Percentiles rank a stretch among this genome's conserved stretches.
phyloP scores from a whole-genome alignment of 257 asterid species.

The Fraxinus excelsior region DNA sequence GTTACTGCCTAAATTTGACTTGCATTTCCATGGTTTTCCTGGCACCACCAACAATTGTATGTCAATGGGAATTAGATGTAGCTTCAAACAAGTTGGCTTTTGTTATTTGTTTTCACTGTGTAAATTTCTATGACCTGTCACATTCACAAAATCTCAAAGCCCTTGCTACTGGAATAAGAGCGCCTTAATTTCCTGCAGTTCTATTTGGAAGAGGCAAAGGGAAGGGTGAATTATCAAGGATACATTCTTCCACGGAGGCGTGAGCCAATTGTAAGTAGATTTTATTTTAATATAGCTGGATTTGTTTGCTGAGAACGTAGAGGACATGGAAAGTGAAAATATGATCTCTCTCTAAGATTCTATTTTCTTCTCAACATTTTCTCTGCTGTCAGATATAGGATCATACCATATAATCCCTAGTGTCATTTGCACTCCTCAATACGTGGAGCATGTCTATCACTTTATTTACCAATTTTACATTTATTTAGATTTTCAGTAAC shows the following conservation, averaged over 20 bases:
- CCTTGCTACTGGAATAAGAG: conserved; percentile 3
- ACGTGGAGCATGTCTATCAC: background rate
- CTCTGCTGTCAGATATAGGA: background rate
- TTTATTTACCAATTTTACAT: background rate
- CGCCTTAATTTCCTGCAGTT: conserved; percentile 55
- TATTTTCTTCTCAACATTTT: background rate
- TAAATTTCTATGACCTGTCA: background rate
- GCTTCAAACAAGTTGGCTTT: background rate
- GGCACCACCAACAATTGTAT: background rate
- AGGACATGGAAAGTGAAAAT: conserved; percentile 1
- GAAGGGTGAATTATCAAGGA: conserved; percentile 92
- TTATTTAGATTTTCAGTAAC: background rate
- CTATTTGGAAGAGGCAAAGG: conserved; percentile 89
- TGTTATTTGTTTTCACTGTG: conserved; percentile 15
- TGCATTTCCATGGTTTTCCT: background rate
- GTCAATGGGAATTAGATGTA: background rate
- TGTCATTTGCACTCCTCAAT: background rate
- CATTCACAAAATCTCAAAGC: conserved; percentile 10
- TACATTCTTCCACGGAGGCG: conserved; percentile 90
- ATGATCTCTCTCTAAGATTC: background rate
- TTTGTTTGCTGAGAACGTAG: conserved; percentile 7
- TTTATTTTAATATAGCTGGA: conserved; percentile 10
- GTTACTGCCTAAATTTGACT: background rate
- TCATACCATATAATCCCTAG: background rate
- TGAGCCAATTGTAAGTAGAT: conserved; percentile 62